A percentile compares a stretch with the other conserved stretches of the same genome.
Conservation (phyloP, 805 yeast species). For the Jamesozyma piceae region DNA sequence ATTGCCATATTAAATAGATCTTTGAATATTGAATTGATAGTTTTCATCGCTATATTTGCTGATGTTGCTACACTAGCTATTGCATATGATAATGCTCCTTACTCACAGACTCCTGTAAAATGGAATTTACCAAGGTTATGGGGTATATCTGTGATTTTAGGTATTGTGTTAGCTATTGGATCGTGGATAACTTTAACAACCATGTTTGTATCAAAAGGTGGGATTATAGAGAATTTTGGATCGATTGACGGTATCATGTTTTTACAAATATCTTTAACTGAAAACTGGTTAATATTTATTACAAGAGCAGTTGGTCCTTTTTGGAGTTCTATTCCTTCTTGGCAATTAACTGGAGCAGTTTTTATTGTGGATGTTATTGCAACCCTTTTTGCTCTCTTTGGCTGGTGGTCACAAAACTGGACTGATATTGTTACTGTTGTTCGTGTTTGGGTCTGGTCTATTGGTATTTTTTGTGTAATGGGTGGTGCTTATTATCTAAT, state of each 20-base stretch:
- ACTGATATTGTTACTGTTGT: constrained; percentile 91
- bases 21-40: constrained; percentile 82
- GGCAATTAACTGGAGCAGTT: constrained; percentile 96
- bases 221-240: constrained; percentile 95
- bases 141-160: constrained; percentile 90
- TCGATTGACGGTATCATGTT: constrained; percentile 85
- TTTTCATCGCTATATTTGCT: constrained; percentile 94
- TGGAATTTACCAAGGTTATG: constrained; percentile 96
- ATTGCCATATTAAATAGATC: constrained; percentile 87
- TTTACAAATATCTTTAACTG: constrained; percentile 90
- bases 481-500: constrained; percentile 95
- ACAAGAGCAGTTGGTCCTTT: constrained; percentile 97
- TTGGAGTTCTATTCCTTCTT: constrained; percentile 94
- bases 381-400: constrained; percentile 85
- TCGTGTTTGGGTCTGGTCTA: constrained; percentile 90
- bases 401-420: constrained; percentile 98
- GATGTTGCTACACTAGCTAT: constrained; percentile 95
- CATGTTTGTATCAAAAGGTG: constrained; percentile 83
- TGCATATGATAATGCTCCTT: constrained; percentile 97
- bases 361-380: constrained; percentile 83
- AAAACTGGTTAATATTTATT: constrained; percentile 93
- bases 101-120: constrained; percentile 84
- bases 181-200: constrained; percentile 93
- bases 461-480: constrained; percentile 92
- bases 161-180: constrained; percentile 78